Conservation (phyloP, 2,329 filamentous ascomycete species). For the Ambrosiella xylebori region DNA sequence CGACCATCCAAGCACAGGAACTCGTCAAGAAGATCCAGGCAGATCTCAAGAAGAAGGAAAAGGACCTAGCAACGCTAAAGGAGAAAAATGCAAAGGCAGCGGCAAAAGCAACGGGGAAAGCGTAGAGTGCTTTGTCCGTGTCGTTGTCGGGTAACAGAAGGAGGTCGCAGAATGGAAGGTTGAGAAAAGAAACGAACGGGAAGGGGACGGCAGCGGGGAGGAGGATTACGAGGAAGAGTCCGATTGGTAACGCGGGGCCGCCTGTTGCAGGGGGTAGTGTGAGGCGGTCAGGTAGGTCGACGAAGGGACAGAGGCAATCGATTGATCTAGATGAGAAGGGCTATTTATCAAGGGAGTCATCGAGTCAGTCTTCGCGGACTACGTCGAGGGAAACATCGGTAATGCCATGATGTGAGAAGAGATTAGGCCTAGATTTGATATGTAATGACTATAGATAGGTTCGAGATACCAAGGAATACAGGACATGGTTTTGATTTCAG, state of each 20-base stretch:
- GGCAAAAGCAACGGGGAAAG: conserved; percentile 5
- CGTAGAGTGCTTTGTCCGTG: conserved; percentile 6
- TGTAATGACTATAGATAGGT: too few species aligned
- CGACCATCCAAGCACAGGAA: conserved; percentile 44
- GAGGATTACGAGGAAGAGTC: neutral
- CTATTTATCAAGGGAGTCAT: neutral
- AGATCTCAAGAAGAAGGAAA: conserved; percentile 48
- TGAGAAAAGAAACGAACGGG: neutral
- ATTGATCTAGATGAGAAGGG: neutral
- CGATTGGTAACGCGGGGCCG: neutral
- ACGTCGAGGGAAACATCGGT: neutral
- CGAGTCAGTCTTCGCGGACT: neutral
- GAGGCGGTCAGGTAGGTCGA: conserved; percentile 5
- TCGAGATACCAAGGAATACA: neutral
- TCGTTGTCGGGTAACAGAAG: neutral
- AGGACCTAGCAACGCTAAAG: conserved; percentile 42
- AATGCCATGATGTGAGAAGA: neutral
- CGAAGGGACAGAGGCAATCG: conserved; percentile 5
- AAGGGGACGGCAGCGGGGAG: neutral
- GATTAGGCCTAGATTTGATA: too few species aligned
- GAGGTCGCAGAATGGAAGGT: neutral
- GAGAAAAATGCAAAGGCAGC: conserved; percentile 34
- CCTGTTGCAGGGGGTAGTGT: neutral
- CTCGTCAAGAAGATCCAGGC: conserved; percentile 41
- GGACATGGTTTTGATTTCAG: neutral